Evolutionary conservation across 1,284 basidiomycete species (phyloP).

Genomic region (Ustilago trichophora): DNA sequence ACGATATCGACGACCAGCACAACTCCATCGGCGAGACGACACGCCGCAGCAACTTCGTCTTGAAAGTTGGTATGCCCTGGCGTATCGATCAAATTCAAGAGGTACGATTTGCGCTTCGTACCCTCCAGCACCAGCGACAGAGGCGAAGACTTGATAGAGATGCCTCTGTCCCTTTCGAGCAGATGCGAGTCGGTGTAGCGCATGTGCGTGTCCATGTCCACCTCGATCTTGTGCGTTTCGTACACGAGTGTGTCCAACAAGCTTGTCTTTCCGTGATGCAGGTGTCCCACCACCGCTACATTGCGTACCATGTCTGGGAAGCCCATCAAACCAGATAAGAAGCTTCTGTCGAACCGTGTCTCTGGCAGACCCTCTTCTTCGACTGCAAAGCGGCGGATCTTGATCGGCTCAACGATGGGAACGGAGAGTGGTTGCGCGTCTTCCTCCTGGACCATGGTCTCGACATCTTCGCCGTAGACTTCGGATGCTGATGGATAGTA

Average conservation of each 20-base stretch:
- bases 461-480: conserved; percentile 91
- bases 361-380: conserved; percentile 59
- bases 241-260: conserved; percentile 95
- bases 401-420: conserved; percentile 94
- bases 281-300: conserved; percentile 74
- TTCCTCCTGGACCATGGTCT: conserved; percentile 97
- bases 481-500: conserved; percentile 94
- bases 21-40: conserved; percentile 91
- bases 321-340: conserved; percentile 87
- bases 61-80: conserved; percentile 96
- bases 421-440: conserved; percentile 94
- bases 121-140: conserved; percentile 90
- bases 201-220: conserved; percentile 67
- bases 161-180: conserved; percentile 84
- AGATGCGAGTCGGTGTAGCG: conserved; percentile 96
- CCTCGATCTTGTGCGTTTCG: conserved; percentile 89
- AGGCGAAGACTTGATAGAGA: conserved; percentile 95
- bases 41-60: conserved; percentile 90
- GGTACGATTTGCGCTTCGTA: conserved; percentile 90
- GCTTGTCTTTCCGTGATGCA: conserved; percentile 98
- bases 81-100: conserved; percentile 94
- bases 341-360: conserved; percentile 71
- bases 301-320: conserved; percentile 91
- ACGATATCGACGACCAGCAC: conserved; percentile 75
- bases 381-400: conserved; percentile 88